Conservation (phyloP, 208 protist genomes). For the Leishmania braziliensis region DNA sequence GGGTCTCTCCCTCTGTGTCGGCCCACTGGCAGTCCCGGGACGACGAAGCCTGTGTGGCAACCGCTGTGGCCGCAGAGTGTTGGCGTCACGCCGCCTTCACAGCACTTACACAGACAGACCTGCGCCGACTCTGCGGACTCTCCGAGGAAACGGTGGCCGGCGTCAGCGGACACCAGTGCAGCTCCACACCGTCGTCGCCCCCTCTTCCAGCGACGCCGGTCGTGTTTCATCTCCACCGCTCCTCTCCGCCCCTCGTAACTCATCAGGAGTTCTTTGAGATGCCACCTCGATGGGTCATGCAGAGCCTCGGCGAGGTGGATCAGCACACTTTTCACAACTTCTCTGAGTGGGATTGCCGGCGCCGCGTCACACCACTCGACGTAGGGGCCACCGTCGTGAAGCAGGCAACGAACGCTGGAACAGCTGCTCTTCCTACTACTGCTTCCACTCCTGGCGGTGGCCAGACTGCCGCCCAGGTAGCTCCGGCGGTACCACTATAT, state of each 20-base stretch:
- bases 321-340: background rate
- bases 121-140: conserved; percentile 14
- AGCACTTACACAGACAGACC: conserved; percentile 11
- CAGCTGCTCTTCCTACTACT: background rate
- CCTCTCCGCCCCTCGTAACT: conserved; percentile 12
- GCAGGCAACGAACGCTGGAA: background rate
- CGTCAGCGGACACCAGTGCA: background rate
- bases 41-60: conserved; percentile 6
- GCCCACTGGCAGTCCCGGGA: conserved; percentile 15
- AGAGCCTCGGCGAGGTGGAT: conserved; percentile 47
- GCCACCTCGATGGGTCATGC: conserved; percentile 70
- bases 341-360: conserved; percentile 14
- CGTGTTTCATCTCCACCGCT: background rate
- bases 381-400: conserved; percentile 29
- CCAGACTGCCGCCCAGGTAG: background rate
- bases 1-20: background rate
- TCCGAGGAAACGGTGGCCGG: background rate
- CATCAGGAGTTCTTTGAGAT: conserved; percentile 51
- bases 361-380: conserved; percentile 51
- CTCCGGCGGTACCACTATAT: background rate
- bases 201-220: background rate
- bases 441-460: background rate
- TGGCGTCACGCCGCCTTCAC: conserved; percentile 26
- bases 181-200: background rate
- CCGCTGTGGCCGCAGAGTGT: conserved; percentile 20